These are phyloP conservation scores for Ogataea glucozyma DNA, from an alignment of 805 yeast genomes.

Conservation along the genomic window DNA sequence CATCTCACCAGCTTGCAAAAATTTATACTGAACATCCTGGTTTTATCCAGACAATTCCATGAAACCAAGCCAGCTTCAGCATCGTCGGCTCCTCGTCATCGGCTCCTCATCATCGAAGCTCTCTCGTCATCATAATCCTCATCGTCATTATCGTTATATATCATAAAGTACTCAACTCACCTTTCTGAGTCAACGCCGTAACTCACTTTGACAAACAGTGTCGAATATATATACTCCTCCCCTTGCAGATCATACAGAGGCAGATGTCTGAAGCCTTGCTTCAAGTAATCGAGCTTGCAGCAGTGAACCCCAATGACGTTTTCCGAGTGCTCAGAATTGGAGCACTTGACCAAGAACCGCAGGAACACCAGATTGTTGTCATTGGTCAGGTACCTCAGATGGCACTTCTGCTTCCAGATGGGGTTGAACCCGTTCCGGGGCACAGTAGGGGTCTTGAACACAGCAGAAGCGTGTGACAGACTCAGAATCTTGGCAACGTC, in stretches of 20 bases:
- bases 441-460: constrained; percentile 39
- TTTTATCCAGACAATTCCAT: no score
- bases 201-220: constrained; percentile 43
- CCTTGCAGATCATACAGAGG: constrained; percentile 79
- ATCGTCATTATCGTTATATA: not conserved
- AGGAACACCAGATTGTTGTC: constrained; percentile 54
- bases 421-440: constrained; percentile 85
- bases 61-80: no score
- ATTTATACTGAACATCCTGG: no score
- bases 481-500: constrained; percentile 4
- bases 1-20: no score
- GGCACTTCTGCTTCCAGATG: constrained; percentile 63
- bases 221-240: constrained; percentile 61
- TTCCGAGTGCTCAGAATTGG: constrained; percentile 24
- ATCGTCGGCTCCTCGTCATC: no score
- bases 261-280: constrained; percentile 79
- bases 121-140: no score
- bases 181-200: constrained; percentile 13
- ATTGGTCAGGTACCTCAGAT: constrained; percentile 41
- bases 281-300: constrained; percentile 60
- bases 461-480: constrained; percentile 20
- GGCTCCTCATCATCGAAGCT: no score
- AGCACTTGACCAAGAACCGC: constrained; percentile 48
- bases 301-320: constrained; percentile 58
- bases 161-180: not conserved